Conservation (phyloP, 768 basidiomycete genomes). For the Hygrocybe coccinea region DNA sequence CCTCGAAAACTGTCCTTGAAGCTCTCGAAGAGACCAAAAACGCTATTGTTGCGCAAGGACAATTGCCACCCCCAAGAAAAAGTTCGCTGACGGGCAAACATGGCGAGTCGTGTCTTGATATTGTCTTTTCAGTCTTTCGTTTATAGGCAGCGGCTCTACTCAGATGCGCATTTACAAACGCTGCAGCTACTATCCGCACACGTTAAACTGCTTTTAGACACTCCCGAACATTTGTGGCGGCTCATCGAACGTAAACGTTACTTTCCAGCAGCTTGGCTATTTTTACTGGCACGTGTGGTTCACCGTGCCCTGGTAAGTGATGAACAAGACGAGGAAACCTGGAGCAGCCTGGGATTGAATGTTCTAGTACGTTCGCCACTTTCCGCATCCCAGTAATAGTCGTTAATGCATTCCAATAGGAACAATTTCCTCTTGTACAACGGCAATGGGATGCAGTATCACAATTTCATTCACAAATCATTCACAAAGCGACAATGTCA, state of each 20-base stretch:
- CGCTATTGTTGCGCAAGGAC: conserved; percentile 46
- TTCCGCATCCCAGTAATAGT: not conserved
- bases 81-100: conserved; percentile 34
- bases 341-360: conserved; percentile 57
- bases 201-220: conserved; percentile 85
- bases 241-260: conserved; percentile 77
- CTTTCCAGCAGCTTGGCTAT: conserved; percentile 82
- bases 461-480: conserved; percentile 83
- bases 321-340: conserved; percentile 58
- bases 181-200: conserved; percentile 80
- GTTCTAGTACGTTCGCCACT: conserved; percentile 44
- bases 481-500: conserved; percentile 81
- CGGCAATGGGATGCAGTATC: conserved; percentile 91
- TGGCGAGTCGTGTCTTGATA: conserved; percentile 32
- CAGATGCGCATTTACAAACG: conserved; percentile 63
- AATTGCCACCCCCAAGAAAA: conserved; percentile 41
- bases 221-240: conserved; percentile 88
- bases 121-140: not conserved
- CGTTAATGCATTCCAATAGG: conserved; percentile 40
- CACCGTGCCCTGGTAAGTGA: conserved; percentile 66
- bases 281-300: conserved; percentile 79
- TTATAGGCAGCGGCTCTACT: conserved; percentile 3
- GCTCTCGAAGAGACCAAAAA: conserved; percentile 60
- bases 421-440: conserved; percentile 82
- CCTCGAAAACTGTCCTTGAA: conserved; percentile 59